Conservation (phyloP, 2,329 filamentous ascomycete genomes). For the Penicillium sp. region DNA sequence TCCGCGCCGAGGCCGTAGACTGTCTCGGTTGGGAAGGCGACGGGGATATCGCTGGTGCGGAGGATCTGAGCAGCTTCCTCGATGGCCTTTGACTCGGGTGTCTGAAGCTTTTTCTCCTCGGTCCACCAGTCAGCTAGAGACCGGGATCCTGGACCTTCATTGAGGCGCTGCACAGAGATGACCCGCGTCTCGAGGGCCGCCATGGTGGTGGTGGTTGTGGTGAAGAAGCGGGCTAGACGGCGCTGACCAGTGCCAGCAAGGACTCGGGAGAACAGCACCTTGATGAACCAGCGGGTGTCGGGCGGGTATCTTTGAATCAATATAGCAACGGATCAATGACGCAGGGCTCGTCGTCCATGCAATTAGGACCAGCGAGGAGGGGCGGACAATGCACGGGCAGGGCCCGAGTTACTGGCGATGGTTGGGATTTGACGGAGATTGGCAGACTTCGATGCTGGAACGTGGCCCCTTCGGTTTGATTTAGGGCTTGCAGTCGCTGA, state of each 20-base stretch:
- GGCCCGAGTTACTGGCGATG: slow-evolving; percentile 9
- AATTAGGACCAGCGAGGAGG: slow-evolving; percentile 15
- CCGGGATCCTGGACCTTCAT: slow-evolving; percentile 34
- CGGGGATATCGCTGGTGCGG: slow-evolving; percentile 68
- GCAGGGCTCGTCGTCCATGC: slow-evolving; percentile 18
- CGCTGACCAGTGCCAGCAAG: slow-evolving; percentile 35
- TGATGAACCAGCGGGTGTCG: slow-evolving; percentile 19
- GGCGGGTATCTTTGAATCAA: neutral
- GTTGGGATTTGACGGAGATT: neutral
- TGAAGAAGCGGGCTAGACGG: slow-evolving; percentile 29
- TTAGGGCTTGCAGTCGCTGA: slow-evolving; percentile 14
- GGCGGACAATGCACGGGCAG: slow-evolving; percentile 13
- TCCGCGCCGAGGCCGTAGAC: slow-evolving; percentile 97
- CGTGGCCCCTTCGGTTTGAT: neutral
- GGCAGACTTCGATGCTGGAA: neutral
- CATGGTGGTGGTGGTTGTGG: slow-evolving; percentile 21
- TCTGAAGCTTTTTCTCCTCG: slow-evolving; percentile 38
- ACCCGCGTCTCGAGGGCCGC: slow-evolving; percentile 36
- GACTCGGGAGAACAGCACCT: slow-evolving; percentile 32
- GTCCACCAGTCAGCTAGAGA: slow-evolving; percentile 45
- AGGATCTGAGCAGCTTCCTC: slow-evolving; percentile 68
- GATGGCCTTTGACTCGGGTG: slow-evolving; percentile 56
- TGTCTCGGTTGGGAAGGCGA: slow-evolving; percentile 96
- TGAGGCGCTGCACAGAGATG: slow-evolving; percentile 42
- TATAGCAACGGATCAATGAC: slow-evolving; percentile 20